Conservation (phyloP, 306 rosid species). For the Calophaca sinica region DNA sequence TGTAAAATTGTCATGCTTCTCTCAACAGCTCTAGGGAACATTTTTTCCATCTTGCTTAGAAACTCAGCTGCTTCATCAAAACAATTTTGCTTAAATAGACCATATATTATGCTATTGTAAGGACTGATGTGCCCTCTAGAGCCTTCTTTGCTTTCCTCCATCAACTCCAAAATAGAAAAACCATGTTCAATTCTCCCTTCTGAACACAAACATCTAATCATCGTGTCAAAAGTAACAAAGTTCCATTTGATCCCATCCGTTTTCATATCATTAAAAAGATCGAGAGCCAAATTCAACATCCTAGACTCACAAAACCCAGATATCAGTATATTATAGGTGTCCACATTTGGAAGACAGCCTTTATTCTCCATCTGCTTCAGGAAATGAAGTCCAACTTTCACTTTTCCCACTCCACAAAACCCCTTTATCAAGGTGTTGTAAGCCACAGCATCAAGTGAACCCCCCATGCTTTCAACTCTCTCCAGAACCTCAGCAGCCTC, state of each 20-base stretch:
- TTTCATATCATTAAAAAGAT: constrained; percentile 79
- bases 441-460: constrained; percentile 66
- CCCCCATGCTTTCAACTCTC: constrained; percentile 70
- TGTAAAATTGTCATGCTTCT: constrained; percentile 63
- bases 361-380: constrained; percentile 78
- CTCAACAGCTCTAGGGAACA: constrained; percentile 75
- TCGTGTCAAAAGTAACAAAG: constrained; percentile 60
- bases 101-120: constrained; percentile 75
- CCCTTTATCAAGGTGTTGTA: constrained; percentile 81
- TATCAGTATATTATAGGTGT: constrained; percentile 69
- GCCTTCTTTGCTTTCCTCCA: constrained; percentile 72
- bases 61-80: constrained; percentile 62
- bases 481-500: constrained; percentile 75
- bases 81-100: constrained; percentile 64
- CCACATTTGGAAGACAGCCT: constrained; percentile 75
- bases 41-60: constrained; percentile 55
- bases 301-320: constrained; percentile 60
- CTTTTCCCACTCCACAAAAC: constrained; percentile 64
- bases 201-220: constrained; percentile 71
- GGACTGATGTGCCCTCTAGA: constrained; percentile 66
- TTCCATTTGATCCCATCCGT: constrained; percentile 67
- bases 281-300: constrained; percentile 68
- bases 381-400: constrained; percentile 65
- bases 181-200: constrained; percentile 70
- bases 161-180: constrained; percentile 61